phyloP scores from a whole-genome alignment of 208 protist species.

The Crithidia thermophila region DNA sequence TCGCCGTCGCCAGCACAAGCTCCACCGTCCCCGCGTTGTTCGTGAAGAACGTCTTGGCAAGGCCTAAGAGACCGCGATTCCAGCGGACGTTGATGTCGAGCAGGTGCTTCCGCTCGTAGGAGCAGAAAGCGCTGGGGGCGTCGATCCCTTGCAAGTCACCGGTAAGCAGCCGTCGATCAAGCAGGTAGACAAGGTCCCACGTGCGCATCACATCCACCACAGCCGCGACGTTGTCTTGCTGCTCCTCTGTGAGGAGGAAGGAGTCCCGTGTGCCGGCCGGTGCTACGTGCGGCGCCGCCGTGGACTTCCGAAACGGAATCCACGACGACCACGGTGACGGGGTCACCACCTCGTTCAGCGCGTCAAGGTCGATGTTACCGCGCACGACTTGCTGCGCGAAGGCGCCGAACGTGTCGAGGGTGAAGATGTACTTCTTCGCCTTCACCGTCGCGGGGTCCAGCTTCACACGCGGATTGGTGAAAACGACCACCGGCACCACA shows the following conservation, averaged over 20 bases:
- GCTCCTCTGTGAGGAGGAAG: conserved; percentile 31
- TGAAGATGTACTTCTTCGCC: conserved; percentile 75
- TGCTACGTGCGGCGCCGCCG: neutral
- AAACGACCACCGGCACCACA: conserved; percentile 86
- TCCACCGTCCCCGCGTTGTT: conserved; percentile 59
- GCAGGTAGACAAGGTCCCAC: conserved; percentile 86
- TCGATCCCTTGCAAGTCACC: conserved; percentile 69
- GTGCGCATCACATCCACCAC: conserved; percentile 79
- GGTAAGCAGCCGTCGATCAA: conserved; percentile 62
- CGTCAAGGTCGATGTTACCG: conserved; percentile 41
- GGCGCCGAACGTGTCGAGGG: conserved; percentile 51
- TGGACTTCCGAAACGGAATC: neutral
- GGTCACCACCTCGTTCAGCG: conserved; percentile 21
- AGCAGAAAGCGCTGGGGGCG: conserved; percentile 48
- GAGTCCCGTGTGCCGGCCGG: conserved; percentile 3
- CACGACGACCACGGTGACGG: conserved; percentile 16
- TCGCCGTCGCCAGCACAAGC: conserved; percentile 61
- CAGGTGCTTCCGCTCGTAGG: conserved; percentile 74
- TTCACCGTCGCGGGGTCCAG: conserved; percentile 78
- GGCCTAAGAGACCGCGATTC: conserved; percentile 53
- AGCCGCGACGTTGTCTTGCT: conserved; percentile 41
- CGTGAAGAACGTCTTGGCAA: conserved; percentile 47
- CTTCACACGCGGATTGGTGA: conserved; percentile 69
- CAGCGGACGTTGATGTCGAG: conserved; percentile 70
- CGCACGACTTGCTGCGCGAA: conserved; percentile 56